Conservation (phyloP, 805 yeast species). For the Candida schatavii region DNA sequence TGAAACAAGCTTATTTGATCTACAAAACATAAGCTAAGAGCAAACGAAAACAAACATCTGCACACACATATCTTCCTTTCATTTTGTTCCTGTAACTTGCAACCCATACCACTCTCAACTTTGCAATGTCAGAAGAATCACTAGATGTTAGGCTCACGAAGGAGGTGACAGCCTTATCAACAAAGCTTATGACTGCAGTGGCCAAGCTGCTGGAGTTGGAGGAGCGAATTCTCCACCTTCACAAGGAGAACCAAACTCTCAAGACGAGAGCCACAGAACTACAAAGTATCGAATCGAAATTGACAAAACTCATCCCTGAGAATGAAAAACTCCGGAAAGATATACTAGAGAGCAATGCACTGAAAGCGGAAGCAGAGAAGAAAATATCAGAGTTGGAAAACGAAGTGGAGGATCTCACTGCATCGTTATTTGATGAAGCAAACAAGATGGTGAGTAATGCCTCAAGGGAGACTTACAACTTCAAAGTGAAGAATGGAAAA, state of each 20-base stretch:
- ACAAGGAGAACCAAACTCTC: constrained; percentile 31
- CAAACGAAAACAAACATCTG: background rate
- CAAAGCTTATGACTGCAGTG: constrained; percentile 58
- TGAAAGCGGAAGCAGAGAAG: constrained; percentile 49
- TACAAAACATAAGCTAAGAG: background rate
- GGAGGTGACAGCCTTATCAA: constrained; percentile 57
- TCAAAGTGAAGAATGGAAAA: constrained; percentile 56
- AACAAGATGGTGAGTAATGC: constrained; percentile 83
- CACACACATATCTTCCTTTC: too few species aligned
- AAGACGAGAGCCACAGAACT: constrained; percentile 22
- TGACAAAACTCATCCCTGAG: constrained; percentile 26
- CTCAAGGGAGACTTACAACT: constrained; percentile 59
- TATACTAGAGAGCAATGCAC: constrained; percentile 18
- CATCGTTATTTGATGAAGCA: constrained; percentile 78
- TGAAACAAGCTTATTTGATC: background rate
- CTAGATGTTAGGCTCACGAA: constrained; percentile 43
- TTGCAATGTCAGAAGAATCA: constrained; percentile 14
- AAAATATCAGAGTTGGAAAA: constrained; percentile 60
- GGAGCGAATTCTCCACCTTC: constrained; percentile 41
- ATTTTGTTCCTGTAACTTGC: too few species aligned
- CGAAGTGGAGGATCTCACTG: constrained; percentile 79
- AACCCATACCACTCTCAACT: background rate
- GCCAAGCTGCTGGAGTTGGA: constrained; percentile 57
- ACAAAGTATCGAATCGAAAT: constrained; percentile 18
- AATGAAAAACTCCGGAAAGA: constrained; percentile 30